These are phyloP conservation scores for Alternaria viburni DNA, from an alignment of 2,329 filamentous ascomycete species.

Conservation along the genomic window DNA sequence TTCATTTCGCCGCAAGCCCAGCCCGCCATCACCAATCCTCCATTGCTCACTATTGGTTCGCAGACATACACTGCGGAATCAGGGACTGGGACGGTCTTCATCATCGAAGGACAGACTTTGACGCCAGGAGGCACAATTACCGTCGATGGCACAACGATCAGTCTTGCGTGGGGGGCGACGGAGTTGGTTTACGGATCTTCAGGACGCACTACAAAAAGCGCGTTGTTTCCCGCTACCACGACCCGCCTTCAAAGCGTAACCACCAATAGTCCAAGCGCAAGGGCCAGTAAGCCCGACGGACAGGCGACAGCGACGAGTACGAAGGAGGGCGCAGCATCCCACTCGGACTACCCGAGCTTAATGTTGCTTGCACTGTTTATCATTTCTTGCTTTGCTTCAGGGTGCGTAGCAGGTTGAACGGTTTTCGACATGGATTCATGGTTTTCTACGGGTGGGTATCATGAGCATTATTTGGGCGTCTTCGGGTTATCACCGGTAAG, in stretches of 20 bases:
- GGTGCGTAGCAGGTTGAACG: neutral
- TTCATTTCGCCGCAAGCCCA: slow-evolving; percentile 31
- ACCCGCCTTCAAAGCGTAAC: slow-evolving; percentile 19
- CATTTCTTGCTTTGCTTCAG: neutral
- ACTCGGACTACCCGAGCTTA: neutral
- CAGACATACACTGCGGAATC: slow-evolving; percentile 35
- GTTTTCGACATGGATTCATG: neutral
- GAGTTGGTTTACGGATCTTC: slow-evolving; percentile 45
- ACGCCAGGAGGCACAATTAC: slow-evolving; percentile 47
- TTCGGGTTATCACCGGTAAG: neutral
- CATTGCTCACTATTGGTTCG: slow-evolving; percentile 41
- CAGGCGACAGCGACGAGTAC: slow-evolving; percentile 16
- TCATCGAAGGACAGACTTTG: slow-evolving; percentile 48
- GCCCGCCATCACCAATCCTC: slow-evolving; percentile 31
- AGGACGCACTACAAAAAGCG: slow-evolving; percentile 39
- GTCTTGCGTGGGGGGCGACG: slow-evolving; percentile 45
- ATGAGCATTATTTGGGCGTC: neutral
- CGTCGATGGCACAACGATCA: slow-evolving; percentile 41
- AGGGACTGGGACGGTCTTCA: slow-evolving; percentile 40
- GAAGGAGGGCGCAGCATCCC: slow-evolving; percentile 4
- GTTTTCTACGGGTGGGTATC: neutral
- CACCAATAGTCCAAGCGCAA: slow-evolving; percentile 17
- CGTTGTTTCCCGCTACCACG: slow-evolving; percentile 50
- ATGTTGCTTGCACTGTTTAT: neutral
- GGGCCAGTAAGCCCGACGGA: slow-evolving; percentile 16